Conservation (phyloP, 2,329 filamentous ascomycete genomes). For the Trichoderma pleuroti region DNA sequence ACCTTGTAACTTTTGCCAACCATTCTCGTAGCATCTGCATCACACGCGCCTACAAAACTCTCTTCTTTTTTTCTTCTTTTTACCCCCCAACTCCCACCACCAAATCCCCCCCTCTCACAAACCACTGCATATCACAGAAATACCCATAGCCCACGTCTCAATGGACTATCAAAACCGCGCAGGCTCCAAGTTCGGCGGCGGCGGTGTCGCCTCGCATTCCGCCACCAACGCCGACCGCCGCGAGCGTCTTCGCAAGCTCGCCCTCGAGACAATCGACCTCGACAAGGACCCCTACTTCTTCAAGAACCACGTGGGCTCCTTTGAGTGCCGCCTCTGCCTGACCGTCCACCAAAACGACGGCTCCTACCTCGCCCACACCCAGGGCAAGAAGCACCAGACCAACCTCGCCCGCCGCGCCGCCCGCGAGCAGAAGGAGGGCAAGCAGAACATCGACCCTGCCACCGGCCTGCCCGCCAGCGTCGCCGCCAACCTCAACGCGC, state of each 20-base stretch:
- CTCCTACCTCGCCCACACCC: conserved; percentile 96
- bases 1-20: conserved; percentile 6
- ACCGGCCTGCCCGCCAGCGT: conserved; percentile 72
- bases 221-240: conserved; percentile 95
- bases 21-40: not conserved
- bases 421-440: conserved; percentile 89
- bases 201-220: conserved; percentile 89
- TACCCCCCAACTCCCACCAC: not conserved
- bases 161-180: conserved; percentile 87
- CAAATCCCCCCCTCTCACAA: not conserved
- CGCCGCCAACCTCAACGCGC: conserved; percentile 63
- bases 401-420: conserved; percentile 94
- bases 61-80: not conserved
- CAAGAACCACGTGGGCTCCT: conserved; percentile 98
- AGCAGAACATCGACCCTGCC: conserved; percentile 63
- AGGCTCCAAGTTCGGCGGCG: conserved; percentile 96
- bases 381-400: conserved; percentile 98
- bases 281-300: conserved; percentile 99
- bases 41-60: not conserved
- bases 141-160: not conserved
- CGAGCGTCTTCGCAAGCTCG: conserved; percentile 95
- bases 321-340: conserved; percentile 93
- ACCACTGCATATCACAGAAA: not conserved
- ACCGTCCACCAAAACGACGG: conserved; percentile 99
- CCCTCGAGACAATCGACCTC: conserved; percentile 96